Percentiles rank a stretch among this genome's conserved stretches.
Conservation (phyloP, 345 rosid genomes). For the Crucihimalaya himalaica region DNA sequence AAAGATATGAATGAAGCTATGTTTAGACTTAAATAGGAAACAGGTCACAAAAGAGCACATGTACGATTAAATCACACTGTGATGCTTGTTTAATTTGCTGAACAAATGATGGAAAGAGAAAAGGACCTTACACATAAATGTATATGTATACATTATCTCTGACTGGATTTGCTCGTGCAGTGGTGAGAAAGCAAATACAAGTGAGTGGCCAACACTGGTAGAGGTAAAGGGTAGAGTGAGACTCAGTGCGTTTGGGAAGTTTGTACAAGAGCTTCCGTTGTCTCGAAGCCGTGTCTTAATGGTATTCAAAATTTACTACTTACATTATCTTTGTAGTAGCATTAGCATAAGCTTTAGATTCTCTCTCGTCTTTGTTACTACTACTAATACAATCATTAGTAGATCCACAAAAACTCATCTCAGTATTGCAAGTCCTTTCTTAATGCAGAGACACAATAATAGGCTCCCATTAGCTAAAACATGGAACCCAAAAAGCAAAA, state of each 20-base stretch:
- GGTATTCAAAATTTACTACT: conserved; percentile 64
- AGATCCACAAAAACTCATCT: conserved; percentile 29
- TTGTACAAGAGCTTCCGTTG: conserved; percentile 86
- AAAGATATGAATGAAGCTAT: background rate
- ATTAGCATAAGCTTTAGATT: background rate
- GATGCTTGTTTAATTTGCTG: conserved; percentile 3
- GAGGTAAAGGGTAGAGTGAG: conserved; percentile 96
- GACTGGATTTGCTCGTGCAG: conserved; percentile 47
- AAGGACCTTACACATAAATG: background rate
- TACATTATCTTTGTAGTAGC: conserved; percentile 35
- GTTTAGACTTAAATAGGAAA: background rate
- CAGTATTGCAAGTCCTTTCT: conserved; percentile 36
- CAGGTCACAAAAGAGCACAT: background rate
- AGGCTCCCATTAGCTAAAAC: conserved; percentile 19
- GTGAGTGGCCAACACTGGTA: conserved; percentile 68
- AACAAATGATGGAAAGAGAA: background rate
- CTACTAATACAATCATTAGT: background rate
- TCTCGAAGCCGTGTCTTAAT: conserved; percentile 93
- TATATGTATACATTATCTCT: conserved; percentile 2
- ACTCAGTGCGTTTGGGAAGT: conserved; percentile 92
- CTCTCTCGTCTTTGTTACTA: conserved; percentile 11
- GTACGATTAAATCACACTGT: background rate
- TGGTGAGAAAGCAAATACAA: conserved; percentile 72
- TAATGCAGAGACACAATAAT: conserved; percentile 28
- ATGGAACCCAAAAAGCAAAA: conserved; percentile 32